Evolutionary conservation across 257 asterid genomes (phyloP), one percentile per base, ranked within the genome.

Genomic region (Hygrophila difformis): DNA sequence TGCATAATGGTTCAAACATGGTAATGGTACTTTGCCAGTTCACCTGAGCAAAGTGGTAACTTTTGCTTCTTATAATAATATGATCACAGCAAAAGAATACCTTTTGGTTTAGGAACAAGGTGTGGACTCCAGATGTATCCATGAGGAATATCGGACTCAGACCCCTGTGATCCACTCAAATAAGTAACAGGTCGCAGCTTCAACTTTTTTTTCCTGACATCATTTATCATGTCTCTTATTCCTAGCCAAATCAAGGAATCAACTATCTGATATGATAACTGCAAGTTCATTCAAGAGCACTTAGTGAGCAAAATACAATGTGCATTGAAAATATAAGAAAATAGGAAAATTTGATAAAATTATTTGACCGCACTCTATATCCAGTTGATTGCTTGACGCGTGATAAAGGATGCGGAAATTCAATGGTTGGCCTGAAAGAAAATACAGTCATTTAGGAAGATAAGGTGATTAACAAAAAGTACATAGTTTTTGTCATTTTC

Each of bases 71-170:
- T n/a, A 39, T n/a, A 52, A 2, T 52, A 28, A 26, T 14, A 39
- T 20, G 18, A 44, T 18, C 37, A 33, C n/a, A n/a, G n/a, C n/a
- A 33, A 33, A 70, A 36, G 53, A 58, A 63, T 26, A 89, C 98
- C 98, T 89, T 89, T 89, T 55, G 96, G 96, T 65, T 89, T 89
- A 24, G 98, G 93, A 49, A 89, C 98, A 57, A 89, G 96, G 61
- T 89, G 96, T 59, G 98, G 98, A 65, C 98, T 89, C 96, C 98
- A 89, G 38, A 89, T 89, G 61, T 89, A 89, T 53, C 93, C 96
- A 65, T 82, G 78, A 8, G 98, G 96, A 54, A 85, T 71, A 55
- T 89, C 79, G 15, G 82, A 62, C 67, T 74, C 96, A 23, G 88
- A 78, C 46, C 78, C 91, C 56, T 85, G 94, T 31, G 94, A 64